phyloP scores from a whole-genome alignment of 805 yeast species.

The Wickerhamiella musiphila region DNA sequence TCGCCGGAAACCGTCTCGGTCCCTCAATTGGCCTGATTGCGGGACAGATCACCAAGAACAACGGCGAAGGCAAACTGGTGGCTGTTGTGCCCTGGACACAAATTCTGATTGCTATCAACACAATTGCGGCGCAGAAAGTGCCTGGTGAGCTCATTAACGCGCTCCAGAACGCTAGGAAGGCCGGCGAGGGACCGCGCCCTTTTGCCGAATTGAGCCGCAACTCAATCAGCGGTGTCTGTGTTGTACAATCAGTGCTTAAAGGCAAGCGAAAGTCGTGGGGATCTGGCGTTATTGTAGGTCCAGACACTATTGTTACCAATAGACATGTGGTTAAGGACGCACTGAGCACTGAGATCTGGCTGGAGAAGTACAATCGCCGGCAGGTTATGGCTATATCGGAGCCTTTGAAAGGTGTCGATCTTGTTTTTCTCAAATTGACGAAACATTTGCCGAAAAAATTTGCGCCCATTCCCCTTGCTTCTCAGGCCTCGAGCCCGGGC shows the following conservation, averaged over 20 bases:
- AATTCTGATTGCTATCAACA: conserved; percentile 2
- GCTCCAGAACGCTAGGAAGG: conserved; percentile 1
- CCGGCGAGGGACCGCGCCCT: conserved; percentile 1
- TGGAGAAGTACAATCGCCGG: conserved; percentile 5
- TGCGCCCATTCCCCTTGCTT: conserved; percentile 12
- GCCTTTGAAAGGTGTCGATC: conserved; percentile 20
- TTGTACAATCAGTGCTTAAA: conserved; percentile 6
- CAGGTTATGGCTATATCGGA: conserved; percentile 8
- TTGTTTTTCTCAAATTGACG: conserved; percentile 15
- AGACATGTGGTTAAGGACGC: conserved; percentile 18
- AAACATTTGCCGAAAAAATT: conserved; percentile 4
- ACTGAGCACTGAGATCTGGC: conserved; percentile 6
- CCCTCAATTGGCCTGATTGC: conserved; percentile 17
- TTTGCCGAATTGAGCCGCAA: conserved; percentile 1
- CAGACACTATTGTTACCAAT: conserved; percentile 19
- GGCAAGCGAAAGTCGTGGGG: conserved; percentile 22
- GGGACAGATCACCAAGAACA: conserved; percentile 15
- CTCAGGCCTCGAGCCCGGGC: conserved; percentile 9
- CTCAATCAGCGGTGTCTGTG: conserved; percentile 9
- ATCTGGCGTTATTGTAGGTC: conserved; percentile 20
- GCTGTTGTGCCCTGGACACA: conserved; percentile 19
- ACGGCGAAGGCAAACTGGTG: conserved; percentile 21
- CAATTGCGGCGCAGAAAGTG: neutral
- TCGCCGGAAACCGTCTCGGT: conserved; percentile 1
- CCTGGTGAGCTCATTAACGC: neutral